A percentile compares a stretch with the other conserved stretches of the same genome.
Evolutionary conservation across 805 yeast species (phyloP).

Genomic region (Candida koratica): DNA sequence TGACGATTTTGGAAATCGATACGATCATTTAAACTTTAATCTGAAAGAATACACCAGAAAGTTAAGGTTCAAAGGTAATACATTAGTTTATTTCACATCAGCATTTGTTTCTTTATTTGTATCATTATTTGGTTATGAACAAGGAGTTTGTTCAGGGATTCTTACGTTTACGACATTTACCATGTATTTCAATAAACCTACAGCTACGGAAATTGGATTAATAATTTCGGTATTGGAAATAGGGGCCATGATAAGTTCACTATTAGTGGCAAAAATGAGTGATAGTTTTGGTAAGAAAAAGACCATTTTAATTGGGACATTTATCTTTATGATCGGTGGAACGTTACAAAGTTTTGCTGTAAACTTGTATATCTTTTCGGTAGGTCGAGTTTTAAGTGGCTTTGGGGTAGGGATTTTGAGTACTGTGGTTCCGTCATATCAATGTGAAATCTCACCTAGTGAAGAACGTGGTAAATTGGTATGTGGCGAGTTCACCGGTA

Average conservation of each 20-base stretch:
- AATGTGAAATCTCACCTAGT: conserved; percentile 83
- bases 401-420: conserved; percentile 84
- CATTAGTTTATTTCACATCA: conserved; percentile 41
- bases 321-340: conserved; percentile 77
- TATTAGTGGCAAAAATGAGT: conserved; percentile 72
- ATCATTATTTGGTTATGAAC: conserved; percentile 40
- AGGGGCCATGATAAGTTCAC: conserved; percentile 79
- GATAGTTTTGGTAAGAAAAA: conserved; percentile 76
- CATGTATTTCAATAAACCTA: conserved; percentile 67
- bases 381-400: conserved; percentile 77
- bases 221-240: conserved; percentile 86
- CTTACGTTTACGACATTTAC: conserved; percentile 70
- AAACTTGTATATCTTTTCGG: conserved; percentile 53
- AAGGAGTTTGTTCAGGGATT: conserved; percentile 89
- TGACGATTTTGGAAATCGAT: conserved; percentile 34
- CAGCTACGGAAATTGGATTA: conserved; percentile 72
- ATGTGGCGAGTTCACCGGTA: conserved; percentile 85
- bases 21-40: conserved; percentile 36
- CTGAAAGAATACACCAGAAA: conserved; percentile 28
- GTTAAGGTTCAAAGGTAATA: conserved; percentile 35
- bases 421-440: conserved; percentile 83
- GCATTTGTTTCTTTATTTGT: conserved; percentile 44
- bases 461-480: conserved; percentile 82
- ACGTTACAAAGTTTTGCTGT: conserved; percentile 60
- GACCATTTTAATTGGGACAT: conserved; percentile 77